These are phyloP conservation scores for Septoria linicola DNA, from an alignment of 2,329 filamentous ascomycete genomes.

Conservation along the genomic window DNA sequence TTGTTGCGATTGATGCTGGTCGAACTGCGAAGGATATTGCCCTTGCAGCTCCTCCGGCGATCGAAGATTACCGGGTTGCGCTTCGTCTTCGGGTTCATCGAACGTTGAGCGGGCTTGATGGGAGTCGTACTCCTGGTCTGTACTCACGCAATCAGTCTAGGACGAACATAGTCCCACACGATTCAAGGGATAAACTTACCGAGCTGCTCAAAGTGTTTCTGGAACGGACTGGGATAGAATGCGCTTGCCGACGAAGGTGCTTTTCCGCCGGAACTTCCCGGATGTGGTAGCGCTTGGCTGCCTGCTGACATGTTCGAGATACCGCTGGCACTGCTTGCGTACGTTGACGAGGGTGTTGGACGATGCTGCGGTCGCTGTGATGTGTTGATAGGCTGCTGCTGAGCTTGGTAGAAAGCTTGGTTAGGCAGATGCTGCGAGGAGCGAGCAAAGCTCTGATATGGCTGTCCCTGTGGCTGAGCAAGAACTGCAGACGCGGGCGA, in stretches of 20 bases:
- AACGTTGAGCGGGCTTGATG: constrained; percentile 64
- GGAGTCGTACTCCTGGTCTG: constrained; percentile 94
- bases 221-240: constrained; percentile 85
- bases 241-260: constrained; percentile 41
- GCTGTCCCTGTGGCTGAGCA: constrained; percentile 51
- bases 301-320: constrained; percentile 29
- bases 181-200: constrained; percentile 69
- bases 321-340: constrained; percentile 37
- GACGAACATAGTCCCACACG: constrained; percentile 63
- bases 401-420: constrained; percentile 46
- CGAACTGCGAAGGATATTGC: constrained; percentile 31
- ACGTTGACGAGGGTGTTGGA: constrained; percentile 24
- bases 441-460: constrained; percentile 41
- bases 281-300: constrained; percentile 30
- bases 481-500: constrained; percentile 60
- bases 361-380: constrained; percentile 29
- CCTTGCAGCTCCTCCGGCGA: constrained; percentile 31
- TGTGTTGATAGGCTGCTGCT: constrained; percentile 38
- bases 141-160: constrained; percentile 65
- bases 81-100: constrained; percentile 55
- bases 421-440: constrained; percentile 45
- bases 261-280: constrained; percentile 38
- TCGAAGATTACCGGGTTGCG: constrained; percentile 20
- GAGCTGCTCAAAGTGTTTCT: constrained; percentile 92
- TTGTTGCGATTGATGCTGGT: constrained; percentile 24